Conservation (phyloP, 139 green algal species). For the Desmodesmus armatus region DNA sequence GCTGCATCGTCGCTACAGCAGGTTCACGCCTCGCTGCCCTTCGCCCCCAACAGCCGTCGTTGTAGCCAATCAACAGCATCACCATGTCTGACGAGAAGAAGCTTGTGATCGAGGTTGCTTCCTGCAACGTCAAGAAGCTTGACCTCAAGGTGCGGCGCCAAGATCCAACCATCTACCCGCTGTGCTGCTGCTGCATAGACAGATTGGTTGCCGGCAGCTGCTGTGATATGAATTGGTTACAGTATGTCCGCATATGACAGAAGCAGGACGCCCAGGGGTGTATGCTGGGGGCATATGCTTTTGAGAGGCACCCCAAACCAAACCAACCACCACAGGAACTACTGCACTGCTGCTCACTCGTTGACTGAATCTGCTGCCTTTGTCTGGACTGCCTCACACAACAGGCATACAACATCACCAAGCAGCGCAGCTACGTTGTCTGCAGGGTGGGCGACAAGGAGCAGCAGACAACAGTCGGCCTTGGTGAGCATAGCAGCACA, state of each 20-base stretch:
- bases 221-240: background rate
- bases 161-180: too few relatives aligned
- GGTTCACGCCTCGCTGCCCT: too few relatives aligned
- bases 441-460: constrained; percentile 52
- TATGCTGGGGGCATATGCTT: constrained; percentile 9
- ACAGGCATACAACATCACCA: constrained; percentile 63
- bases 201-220: too few relatives aligned
- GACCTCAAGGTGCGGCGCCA: constrained; percentile 58
- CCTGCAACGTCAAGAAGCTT: constrained; percentile 67
- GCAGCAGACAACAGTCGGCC: constrained; percentile 44
- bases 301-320: too few relatives aligned
- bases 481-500: constrained; percentile 44
- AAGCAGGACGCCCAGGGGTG: background rate
- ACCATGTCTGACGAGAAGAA: too few relatives aligned
- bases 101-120: constrained; percentile 51
- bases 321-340: too few relatives aligned
- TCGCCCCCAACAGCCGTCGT: too few relatives aligned
- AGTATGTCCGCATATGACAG: background rate
- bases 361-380: background rate
- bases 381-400: background rate
- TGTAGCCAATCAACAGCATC: too few relatives aligned
- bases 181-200: background rate
- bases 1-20: too few relatives aligned
- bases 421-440: constrained; percentile 48
- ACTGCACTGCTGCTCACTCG: background rate